Base-by-base conservation (phyloP, 1,139 yeast genomes). In the Hyphopichia khmerensis region DNA sequence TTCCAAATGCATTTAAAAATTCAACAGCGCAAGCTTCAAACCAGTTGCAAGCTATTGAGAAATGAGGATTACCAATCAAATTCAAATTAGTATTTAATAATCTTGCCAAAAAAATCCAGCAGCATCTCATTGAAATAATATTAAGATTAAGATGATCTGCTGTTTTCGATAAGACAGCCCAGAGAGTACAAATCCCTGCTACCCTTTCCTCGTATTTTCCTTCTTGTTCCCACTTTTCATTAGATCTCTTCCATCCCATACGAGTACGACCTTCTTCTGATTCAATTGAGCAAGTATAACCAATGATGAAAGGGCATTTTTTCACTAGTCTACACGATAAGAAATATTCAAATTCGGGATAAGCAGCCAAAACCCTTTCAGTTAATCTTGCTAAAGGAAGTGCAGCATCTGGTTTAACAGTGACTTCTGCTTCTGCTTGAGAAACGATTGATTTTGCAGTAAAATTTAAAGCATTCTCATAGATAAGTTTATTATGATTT, bases 401-500 rank as follows among this genome's bases (percentile, higher is more conserved):
- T 0, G 97, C 89, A 1, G 93, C 81, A 38, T 81, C 78, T 1
- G 95, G 82, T 47, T 85, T 80, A 0, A 87, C 96, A 5, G 87
- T 77, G 11, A 89, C 91, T 62, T 93, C 99, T 0, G 96, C 80
- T 62, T 90, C 98, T 1, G 97, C 95, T 64, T 95, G 99, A 33
- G 87, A 82, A 1, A 93, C 87, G 1, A 90, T 67, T 2, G 95
- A 87, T 57, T 93, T 93, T 8, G 96, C 86, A 31, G 86, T 77
- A 55, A 84, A 86, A 57, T 93, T 93, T 31, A 90, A 65, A 13
- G 85, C 74, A 90, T 96, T 91, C 33, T 75, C 64, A 55, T 69
- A 84, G 0, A 83, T 85, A 14, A 84, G 57, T 1, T 72, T 74
- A 43, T 75, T 63, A 1, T 49, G 41, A 1, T 53, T 43, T 40